Base-by-base conservation (phyloP, 1,284 basidiomycete genomes). In the Microbotryum scabiosae region DNA sequence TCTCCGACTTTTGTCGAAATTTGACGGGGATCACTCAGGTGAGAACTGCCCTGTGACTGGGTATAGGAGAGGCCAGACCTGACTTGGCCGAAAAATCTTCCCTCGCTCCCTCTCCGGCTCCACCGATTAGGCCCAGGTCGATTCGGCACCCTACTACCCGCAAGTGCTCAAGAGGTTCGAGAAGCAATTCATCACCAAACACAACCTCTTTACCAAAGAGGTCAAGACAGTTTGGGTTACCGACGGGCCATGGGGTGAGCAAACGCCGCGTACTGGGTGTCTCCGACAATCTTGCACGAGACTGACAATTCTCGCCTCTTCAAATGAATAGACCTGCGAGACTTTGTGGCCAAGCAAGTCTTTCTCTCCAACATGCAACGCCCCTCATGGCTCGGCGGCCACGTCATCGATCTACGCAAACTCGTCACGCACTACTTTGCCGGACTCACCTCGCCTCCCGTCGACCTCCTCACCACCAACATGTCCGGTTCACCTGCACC, bases 1-100 rank as follows among this genome's bases (percentile, higher is more conserved):
- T 98, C 10, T 86, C 87, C 20, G 76, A 81, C 21, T 98, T 96
- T 73, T 97, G 93, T 75, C 88, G 80, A 5, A 75, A 82, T 41
- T 79, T 98, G 54, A 98, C 94, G 6, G 91, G 92, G 18, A 92
- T 98, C 60, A 86, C 84, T 18, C 93, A 97, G 80, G 90, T 91
- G 64, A 64, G 80, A 76, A 18, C 32, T 52, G 20, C 59, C 28
- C 51, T 51, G 45, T 20, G 49, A 57, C 32, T 25, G 43, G 57
- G 7, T 51, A 20, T 8, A 18, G 36, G 3, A 18, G n/a, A 16
- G 16, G 57, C 41, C 25, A 26, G 54, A 50, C 12, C 23, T 14
- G 36, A 28, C 32, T 55, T 51, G 21, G 28, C 16, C 49, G 26
- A 26, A 57, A 61, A 53, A 54, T 36, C 50, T 52, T 41, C 52